Evolutionary conservation across 164 flowering plant species (phyloP), one percentile per base, ranked within the genome.

Genomic region (Cinnamomum chago): DNA sequence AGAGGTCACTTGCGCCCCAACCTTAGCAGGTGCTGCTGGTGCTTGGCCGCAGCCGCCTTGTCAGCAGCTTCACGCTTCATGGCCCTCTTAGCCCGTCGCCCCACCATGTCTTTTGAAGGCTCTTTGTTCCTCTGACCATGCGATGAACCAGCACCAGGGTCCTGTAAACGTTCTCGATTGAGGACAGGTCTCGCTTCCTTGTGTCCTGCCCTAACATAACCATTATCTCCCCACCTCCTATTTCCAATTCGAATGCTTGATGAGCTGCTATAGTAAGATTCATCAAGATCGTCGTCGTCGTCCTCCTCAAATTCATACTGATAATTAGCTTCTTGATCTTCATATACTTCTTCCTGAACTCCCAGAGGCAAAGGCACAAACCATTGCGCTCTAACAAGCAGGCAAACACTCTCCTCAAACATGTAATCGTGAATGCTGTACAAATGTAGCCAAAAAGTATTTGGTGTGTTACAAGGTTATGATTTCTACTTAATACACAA

Each of bases 341-440:
- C 89, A 33, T 79, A 70, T 0, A 35, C 62, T 35, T 86, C 89
- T 58, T 81, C 89, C 3, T 72, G 85, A 10, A 73, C 80, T 68
- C 83, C 90, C 76, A 88, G 85, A 65, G 71, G 60, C 75, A 88
- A 65, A 40, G 99, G 95, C 25, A 76, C 79, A 65, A 90, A 95
- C 99, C 99, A 95, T 4, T 88, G 25, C 3, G 99, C 99, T 77
- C 99, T 79, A n/a, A 95, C 84, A 50, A 95, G 95, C 18, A 95
- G 88, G 82, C 97, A 90, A 7, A 95, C 92, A 79, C 99, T 95
- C 84, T 95, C 99, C 85, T 93, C 99, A n/a, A 89, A 86, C 95
- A 95, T 88, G 85, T 89, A 95, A 72, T 92, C 98, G 14, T 88
- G 83, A 62, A 91, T 82, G 76, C 99, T 95, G 89, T 3, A 33